Percentiles rank a stretch among this genome's conserved stretches.
Evolutionary conservation across 2,329 filamentous ascomycete species (phyloP).

Genomic region (Periconia sp.): DNA sequence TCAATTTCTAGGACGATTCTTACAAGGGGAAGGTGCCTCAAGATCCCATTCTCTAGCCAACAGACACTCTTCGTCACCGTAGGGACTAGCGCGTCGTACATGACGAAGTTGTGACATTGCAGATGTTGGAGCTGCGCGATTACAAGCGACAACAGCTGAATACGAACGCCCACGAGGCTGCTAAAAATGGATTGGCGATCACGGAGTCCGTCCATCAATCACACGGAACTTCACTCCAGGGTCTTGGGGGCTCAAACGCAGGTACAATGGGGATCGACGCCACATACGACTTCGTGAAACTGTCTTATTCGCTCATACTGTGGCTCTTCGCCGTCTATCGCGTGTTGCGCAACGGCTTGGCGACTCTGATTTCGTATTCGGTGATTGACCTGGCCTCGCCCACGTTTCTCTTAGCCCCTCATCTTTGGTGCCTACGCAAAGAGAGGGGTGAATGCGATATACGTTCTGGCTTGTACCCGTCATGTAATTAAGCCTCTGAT

Average conservation of each 20-base stretch:
- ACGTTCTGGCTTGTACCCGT: too few species aligned
- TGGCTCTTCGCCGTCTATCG: constrained; percentile 5
- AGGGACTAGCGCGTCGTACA: too few species aligned
- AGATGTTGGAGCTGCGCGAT: too few species aligned
- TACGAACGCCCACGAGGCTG: constrained; percentile 2
- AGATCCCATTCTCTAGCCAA: too few species aligned
- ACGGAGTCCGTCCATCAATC: constrained; percentile 4
- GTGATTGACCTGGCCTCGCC: constrained; percentile 15
- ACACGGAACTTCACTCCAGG: constrained; percentile 2
- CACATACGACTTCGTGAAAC: constrained; percentile 1
- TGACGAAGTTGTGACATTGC: too few species aligned
- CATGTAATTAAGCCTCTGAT: too few species aligned
- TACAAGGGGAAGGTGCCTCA: too few species aligned
- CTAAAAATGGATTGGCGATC: not conserved
- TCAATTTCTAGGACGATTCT: too few species aligned
- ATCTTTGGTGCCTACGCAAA: constrained; percentile 1
- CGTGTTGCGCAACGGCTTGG: constrained; percentile 6
- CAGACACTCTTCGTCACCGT: too few species aligned
- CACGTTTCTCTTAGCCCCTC: not conserved
- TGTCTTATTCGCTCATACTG: constrained; percentile 7
- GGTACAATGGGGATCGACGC: constrained; percentile 9
- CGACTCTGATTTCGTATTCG: constrained; percentile 20
- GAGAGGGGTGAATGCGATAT: constrained; percentile 20
- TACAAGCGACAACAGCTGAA: not conserved
- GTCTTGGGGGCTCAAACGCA: constrained; percentile 12